A percentile compares a stretch with the other conserved stretches of the same genome.
Evolutionary conservation across 257 asterid genomes (phyloP).

Genomic region (Fraxinus cuspidata): DNA sequence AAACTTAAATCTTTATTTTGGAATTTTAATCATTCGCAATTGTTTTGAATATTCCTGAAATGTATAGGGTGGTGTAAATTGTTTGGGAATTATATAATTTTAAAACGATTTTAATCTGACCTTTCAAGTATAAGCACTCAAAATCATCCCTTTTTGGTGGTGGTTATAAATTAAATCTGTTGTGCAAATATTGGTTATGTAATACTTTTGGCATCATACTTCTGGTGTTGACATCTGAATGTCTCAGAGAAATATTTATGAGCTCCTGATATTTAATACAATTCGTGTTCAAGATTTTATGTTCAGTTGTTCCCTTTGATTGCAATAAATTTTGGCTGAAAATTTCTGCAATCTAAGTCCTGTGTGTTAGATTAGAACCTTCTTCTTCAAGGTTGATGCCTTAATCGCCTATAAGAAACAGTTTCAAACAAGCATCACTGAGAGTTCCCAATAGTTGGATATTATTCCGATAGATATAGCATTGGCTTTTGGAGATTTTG

Average conservation of each 20-base stretch:
- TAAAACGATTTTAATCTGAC: background rate
- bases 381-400: constrained; percentile 1
- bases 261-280: background rate
- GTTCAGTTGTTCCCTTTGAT: background rate
- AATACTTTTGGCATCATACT: background rate
- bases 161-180: background rate
- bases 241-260: background rate
- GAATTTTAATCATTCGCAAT: background rate
- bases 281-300: background rate
- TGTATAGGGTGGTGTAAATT: background rate
- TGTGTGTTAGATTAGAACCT: background rate
- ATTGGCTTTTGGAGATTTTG: background rate
- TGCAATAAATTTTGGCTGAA: background rate
- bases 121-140: background rate
- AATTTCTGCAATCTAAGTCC: background rate
- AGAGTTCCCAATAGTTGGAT: background rate
- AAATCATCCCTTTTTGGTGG: background rate
- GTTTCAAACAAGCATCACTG: background rate
- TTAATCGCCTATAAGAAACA: background rate
- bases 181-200: background rate
- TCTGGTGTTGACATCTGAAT: background rate
- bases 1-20: background rate
- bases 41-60: background rate
- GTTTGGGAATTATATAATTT: background rate
- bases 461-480: background rate